Percentiles rank a stretch among this genome's conserved stretches.
Evolutionary conservation across 805 yeast species (phyloP).

Genomic region (Metschnikowia continentalis): DNA sequence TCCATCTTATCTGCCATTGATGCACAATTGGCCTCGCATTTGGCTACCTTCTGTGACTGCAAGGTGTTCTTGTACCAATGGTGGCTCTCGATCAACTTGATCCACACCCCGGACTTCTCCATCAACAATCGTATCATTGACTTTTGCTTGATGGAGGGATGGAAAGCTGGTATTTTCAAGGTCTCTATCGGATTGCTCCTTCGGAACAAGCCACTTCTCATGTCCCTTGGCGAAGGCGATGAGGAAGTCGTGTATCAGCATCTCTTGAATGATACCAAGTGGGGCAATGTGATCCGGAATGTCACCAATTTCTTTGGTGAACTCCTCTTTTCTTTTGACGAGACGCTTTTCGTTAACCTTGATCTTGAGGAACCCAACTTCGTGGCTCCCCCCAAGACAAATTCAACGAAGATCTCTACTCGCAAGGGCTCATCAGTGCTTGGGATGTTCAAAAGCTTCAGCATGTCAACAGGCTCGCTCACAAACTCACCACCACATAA

Average conservation of each 20-base stretch:
- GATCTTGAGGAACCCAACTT: neutral
- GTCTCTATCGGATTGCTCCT: constrained; percentile 50
- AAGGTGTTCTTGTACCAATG: constrained; percentile 56
- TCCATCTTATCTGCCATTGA: constrained; percentile 38
- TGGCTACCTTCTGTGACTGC: constrained; percentile 38
- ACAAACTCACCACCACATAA: constrained; percentile 11
- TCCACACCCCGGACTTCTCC: constrained; percentile 53
- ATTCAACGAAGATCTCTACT: constrained; percentile 3
- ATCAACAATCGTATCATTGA: constrained; percentile 49
- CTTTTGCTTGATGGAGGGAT: constrained; percentile 49
- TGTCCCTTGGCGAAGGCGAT: constrained; percentile 28
- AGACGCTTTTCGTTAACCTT: constrained; percentile 20
- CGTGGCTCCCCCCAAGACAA: constrained; percentile 2
- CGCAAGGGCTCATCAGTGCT: constrained; percentile 22
- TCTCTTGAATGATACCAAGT: constrained; percentile 39
- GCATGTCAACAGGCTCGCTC: constrained; percentile 14
- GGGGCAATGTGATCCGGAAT: constrained; percentile 39
- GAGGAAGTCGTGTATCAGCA: constrained; percentile 44
- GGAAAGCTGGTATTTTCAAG: constrained; percentile 50
- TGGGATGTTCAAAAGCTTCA: constrained; percentile 28
- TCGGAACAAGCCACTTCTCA: constrained; percentile 44
- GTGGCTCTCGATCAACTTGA: constrained; percentile 59
- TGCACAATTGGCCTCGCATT: constrained; percentile 41
- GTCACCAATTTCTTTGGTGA: constrained; percentile 38
- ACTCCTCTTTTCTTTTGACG: constrained; percentile 34